Evolutionary conservation across 2,329 filamentous ascomycete species (phyloP).

Genomic region (Dactylellina drechsleri): DNA sequence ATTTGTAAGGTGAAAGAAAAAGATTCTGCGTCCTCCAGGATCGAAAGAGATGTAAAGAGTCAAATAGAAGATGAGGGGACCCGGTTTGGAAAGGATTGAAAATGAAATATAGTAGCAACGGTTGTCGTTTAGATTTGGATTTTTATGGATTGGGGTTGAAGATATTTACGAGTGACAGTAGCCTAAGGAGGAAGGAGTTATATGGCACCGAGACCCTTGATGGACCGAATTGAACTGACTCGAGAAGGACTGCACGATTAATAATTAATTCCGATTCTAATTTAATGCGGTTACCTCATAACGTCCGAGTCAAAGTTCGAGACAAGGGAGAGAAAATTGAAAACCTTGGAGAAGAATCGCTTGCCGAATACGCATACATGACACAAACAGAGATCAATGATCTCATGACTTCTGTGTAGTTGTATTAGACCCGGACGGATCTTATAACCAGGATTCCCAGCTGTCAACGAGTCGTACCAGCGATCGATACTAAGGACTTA

Average conservation of each 20-base stretch:
- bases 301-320: slow-evolving; percentile 1
- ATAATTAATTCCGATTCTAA: background rate
- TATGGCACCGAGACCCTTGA: too few species aligned
- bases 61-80: too few species aligned
- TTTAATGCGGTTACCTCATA: background rate
- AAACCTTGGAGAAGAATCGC: slow-evolving; percentile 5
- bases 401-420: slow-evolving; percentile 5
- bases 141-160: background rate
- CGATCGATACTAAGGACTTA: slow-evolving; percentile 6
- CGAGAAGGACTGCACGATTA: background rate
- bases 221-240: background rate
- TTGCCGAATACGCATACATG: slow-evolving; percentile 27
- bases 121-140: background rate
- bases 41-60: background rate
- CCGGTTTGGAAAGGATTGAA: too few species aligned
- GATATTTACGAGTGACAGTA: slow-evolving; percentile 3
- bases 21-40: background rate
- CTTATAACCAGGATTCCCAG: slow-evolving; percentile 9
- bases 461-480: background rate
- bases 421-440: too few species aligned
- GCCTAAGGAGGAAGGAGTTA: slow-evolving; percentile 4
- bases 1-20: slow-evolving; percentile 28
- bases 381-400: slow-evolving; percentile 23
- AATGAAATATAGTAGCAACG: background rate
- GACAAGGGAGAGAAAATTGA: background rate